phyloP scores from a whole-genome alignment of 441 rosid species.

The Erodium trifolium region DNA sequence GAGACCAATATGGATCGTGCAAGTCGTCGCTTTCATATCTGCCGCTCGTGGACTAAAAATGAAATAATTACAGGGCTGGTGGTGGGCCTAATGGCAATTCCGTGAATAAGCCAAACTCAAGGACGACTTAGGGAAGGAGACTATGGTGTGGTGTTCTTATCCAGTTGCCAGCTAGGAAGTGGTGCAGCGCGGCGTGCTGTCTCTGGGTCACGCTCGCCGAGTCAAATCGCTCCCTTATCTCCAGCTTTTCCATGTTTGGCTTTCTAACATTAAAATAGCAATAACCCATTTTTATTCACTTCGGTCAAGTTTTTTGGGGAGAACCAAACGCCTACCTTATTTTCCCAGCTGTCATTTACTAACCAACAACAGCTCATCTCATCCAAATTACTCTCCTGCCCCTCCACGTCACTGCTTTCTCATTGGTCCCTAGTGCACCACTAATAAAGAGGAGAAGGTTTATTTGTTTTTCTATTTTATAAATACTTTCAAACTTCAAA shows the following conservation, averaged over 20 bases:
- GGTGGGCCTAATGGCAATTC: neutral
- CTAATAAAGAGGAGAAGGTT: neutral
- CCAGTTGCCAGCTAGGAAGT: conserved; percentile 21
- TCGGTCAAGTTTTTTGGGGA: neutral
- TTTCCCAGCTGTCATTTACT: conserved; percentile 18
- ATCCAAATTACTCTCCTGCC: neutral
- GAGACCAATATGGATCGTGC: neutral
- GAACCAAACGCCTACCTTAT: neutral
- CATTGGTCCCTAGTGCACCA: neutral
- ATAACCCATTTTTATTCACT: neutral
- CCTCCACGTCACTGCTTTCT: neutral
- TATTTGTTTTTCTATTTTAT: no score
- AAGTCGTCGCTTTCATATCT: neutral
- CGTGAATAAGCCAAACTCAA: neutral
- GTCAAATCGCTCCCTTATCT: neutral
- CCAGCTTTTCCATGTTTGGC: neutral
- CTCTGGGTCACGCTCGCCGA: neutral
- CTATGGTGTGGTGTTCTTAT: conserved; percentile 8
- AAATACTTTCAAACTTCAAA: no score
- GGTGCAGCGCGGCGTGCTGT: conserved; percentile 17
- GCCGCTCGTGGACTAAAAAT: neutral
- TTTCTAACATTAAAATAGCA: neutral
- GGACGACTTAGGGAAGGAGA: neutral
- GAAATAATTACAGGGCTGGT: neutral
- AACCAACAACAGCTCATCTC: conserved; percentile 15